Evolutionary conservation across 108 stramenopile species (phyloP), one percentile per base, ranked within the genome.

Genomic region (Conticribra weissflogii): DNA sequence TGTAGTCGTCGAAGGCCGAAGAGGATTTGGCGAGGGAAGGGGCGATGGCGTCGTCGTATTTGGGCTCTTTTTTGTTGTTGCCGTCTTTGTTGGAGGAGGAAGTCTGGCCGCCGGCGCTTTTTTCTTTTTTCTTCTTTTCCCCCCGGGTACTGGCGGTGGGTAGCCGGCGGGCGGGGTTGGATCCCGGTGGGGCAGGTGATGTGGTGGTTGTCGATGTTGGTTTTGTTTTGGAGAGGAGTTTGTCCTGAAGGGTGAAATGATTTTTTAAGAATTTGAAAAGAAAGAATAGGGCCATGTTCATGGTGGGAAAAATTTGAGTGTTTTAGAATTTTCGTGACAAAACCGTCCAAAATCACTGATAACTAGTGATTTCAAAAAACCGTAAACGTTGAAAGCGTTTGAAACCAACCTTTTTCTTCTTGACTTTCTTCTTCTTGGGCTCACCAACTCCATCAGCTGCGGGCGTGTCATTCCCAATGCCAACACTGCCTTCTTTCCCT

Each of bases 81-180:
- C 12, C 12, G 36, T 41, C 12, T 5, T 41, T 41, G 36, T 41
- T 41, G 36, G 8, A 5, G 12, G 5, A 9, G 12, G 36, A 9
- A 41, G 5, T 41, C 5, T 41, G 5, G 5, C 36, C 36, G 12
- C 36, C 36, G 9, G 18, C 69, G n/a, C 16, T 18, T 58, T 76
- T 68, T 51, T 36, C 19, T 25, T 69, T 76, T 36, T 76, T 66
- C 19, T 82, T 82, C 57, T 44, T 24, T 5, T n/a, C 28, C 19
- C 28, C 56, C 3, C 56, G 56, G 31, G 56, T 32, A 16, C 30
- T 32, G 24, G 56, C 56, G 31, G 58, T 60, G 33, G 68, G 68
- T 15, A 70, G 68, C 23, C 48, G 58, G 12, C 45, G 44, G 24
- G 44, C 24, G 3, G 60, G 60, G 45, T 62, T 62, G 45, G 60